Evolutionary conservation across 1,284 basidiomycete species (phyloP).

Genomic region (Ustilago esculenta): DNA sequence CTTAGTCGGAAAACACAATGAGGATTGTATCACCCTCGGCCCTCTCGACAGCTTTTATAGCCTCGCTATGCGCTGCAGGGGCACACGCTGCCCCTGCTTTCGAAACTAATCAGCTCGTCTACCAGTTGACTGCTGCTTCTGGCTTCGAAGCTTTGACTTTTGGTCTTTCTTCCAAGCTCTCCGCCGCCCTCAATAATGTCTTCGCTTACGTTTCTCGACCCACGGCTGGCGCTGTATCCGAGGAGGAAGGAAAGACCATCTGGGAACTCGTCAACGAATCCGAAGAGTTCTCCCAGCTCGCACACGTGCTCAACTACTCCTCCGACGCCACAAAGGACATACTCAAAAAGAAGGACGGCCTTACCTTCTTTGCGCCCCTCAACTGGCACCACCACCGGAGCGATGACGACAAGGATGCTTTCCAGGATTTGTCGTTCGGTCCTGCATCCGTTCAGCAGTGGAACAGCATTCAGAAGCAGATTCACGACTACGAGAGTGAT

Average conservation of each 20-base stretch:
- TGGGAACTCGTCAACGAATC: slow-evolving; percentile 50
- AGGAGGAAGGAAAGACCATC: slow-evolving; percentile 40
- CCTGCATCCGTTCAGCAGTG: slow-evolving; percentile 36
- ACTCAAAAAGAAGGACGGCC: slow-evolving; percentile 37
- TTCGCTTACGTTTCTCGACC: slow-evolving; percentile 10
- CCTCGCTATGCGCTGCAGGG: slow-evolving; percentile 11
- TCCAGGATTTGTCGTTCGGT: slow-evolving; percentile 16
- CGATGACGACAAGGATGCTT: slow-evolving; percentile 20
- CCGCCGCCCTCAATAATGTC: slow-evolving; percentile 13
- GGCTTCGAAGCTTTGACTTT: slow-evolving; percentile 24
- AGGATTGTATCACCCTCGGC: slow-evolving; percentile 13
- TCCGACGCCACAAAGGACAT: slow-evolving; percentile 52
- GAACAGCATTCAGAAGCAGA: slow-evolving; percentile 34
- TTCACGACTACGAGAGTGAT: slow-evolving; percentile 35
- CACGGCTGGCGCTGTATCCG: not conserved
- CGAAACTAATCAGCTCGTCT: slow-evolving; percentile 19
- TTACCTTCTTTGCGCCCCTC: slow-evolving; percentile 57
- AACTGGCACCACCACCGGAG: slow-evolving; percentile 52
- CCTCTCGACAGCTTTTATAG: slow-evolving; percentile 10
- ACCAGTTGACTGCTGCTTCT: slow-evolving; percentile 10
- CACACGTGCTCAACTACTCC: slow-evolving; percentile 57
- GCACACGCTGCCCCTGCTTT: slow-evolving; percentile 23
- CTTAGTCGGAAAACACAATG: too few relatives aligned
- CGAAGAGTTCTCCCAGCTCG: slow-evolving; percentile 49
- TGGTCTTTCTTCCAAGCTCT: slow-evolving; percentile 30